Percentiles rank a stretch among this genome's conserved stretches.
Conservation (phyloP, 2,329 filamentous ascomycete species). For the Cladophialophora exuberans region DNA sequence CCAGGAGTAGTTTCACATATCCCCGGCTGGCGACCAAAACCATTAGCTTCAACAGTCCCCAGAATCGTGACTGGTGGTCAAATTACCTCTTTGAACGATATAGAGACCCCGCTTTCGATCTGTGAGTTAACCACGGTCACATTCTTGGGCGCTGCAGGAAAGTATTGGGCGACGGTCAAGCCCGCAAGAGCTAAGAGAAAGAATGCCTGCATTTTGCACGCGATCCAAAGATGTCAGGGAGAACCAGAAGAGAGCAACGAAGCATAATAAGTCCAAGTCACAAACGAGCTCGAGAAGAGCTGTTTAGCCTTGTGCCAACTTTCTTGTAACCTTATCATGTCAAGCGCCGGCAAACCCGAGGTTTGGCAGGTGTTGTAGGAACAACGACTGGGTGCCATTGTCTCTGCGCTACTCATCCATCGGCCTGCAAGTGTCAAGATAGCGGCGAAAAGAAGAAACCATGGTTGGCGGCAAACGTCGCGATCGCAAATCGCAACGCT, state of each 20-base stretch:
- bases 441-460: background rate
- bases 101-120: slow-evolving; percentile 46
- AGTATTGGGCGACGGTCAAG: slow-evolving; percentile 31
- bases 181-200: background rate
- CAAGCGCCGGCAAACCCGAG: background rate
- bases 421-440: background rate
- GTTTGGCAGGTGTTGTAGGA: background rate
- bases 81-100: slow-evolving; percentile 51
- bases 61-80: background rate
- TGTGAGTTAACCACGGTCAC: slow-evolving; percentile 48
- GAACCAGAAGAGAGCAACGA: background rate
- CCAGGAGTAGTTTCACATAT: slow-evolving; percentile 62
- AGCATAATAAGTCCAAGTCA: background rate
- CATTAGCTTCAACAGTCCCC: background rate
- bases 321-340: background rate
- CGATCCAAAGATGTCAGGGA: background rate
- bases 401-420: background rate
- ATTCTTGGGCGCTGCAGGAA: slow-evolving; percentile 47
- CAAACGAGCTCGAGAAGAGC: background rate
- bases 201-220: background rate
- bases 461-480: background rate
- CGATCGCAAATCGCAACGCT: too few relatives aligned
- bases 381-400: background rate
- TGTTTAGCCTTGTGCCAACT: background rate
- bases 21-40: slow-evolving; percentile 38